phyloP scores from a whole-genome alignment of 345 rosid genomes.

The Sisymbrium irio region DNA sequence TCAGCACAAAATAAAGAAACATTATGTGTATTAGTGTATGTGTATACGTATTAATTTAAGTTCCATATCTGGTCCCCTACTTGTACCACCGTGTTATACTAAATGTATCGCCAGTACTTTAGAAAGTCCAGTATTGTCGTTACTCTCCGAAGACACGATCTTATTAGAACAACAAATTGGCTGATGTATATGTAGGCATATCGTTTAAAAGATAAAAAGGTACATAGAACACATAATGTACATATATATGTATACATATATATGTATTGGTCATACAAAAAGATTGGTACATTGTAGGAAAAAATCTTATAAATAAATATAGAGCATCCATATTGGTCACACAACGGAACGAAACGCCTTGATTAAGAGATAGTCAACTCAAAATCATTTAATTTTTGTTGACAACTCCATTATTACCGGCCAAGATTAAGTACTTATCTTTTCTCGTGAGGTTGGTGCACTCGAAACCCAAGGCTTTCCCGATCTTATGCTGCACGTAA shows the following conservation, averaged over 20 bases:
- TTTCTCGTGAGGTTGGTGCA: slow-evolving; percentile 55
- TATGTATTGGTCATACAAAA: background rate
- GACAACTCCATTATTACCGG: slow-evolving; percentile 50
- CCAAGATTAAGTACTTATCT: slow-evolving; percentile 54
- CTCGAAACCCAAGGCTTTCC: slow-evolving; percentile 48
- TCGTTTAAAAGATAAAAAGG: background rate
- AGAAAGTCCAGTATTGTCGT: background rate
- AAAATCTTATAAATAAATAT: background rate
- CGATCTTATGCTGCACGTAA: slow-evolving; percentile 45
- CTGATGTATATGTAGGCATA: background rate
- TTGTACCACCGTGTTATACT: background rate
- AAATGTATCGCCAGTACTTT: background rate
- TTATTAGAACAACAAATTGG: background rate
- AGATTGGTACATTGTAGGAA: background rate
- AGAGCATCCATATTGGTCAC: background rate
- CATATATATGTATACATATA: background rate
- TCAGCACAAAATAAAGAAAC: background rate
- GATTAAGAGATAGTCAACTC: background rate
- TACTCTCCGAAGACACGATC: background rate
- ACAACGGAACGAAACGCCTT: background rate
- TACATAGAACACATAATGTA: background rate
- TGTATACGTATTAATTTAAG: background rate
- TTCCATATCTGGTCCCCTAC: background rate
- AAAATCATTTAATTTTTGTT: background rate
- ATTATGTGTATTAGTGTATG: background rate